A percentile compares a stretch with the other conserved stretches of the same genome.
phyloP scores from a whole-genome alignment of 768 basidiomycete species.

The Tricholoma hemisulphureum region DNA sequence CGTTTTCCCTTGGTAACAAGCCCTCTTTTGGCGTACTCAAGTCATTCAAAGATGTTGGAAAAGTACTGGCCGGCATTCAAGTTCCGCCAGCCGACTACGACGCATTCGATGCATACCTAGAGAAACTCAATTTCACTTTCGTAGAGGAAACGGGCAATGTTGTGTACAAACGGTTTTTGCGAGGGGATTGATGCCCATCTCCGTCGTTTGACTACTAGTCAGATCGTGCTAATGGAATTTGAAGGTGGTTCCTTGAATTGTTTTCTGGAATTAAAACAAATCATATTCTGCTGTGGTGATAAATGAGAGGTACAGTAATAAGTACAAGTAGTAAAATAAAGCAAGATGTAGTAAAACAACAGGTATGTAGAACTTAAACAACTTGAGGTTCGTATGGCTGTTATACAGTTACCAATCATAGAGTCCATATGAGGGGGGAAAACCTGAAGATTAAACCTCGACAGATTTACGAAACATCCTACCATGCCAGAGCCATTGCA shows the following conservation, averaged over 20 bases:
- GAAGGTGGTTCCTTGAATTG: not conserved
- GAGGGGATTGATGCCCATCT: constrained; percentile 23
- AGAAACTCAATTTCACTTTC: constrained; percentile 79
- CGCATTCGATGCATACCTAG: constrained; percentile 73
- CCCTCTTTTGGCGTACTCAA: constrained; percentile 3
- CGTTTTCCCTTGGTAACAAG: constrained; percentile 26
- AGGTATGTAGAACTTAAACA: not conserved
- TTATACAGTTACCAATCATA: not conserved
- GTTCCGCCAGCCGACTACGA: constrained; percentile 69
- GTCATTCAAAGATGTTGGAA: constrained; percentile 71
- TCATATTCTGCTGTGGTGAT: not conserved
- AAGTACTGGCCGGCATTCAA: constrained; percentile 90
- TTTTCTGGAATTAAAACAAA: not conserved
- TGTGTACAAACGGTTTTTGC: constrained; percentile 75
- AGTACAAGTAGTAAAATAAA: no score
- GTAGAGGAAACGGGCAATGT: constrained; percentile 92
- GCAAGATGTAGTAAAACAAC: not conserved
- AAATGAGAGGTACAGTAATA: not conserved
- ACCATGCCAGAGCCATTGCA: constrained; percentile 29
- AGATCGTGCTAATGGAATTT: no score
- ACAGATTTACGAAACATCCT: constrained; percentile 18
- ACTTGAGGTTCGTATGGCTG: not conserved
- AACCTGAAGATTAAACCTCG: constrained; percentile 11
- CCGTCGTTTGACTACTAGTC: not conserved
- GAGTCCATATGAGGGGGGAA: no score